phyloP scores from a whole-genome alignment of 1,139 yeast species.

The Candida neerlandica region DNA sequence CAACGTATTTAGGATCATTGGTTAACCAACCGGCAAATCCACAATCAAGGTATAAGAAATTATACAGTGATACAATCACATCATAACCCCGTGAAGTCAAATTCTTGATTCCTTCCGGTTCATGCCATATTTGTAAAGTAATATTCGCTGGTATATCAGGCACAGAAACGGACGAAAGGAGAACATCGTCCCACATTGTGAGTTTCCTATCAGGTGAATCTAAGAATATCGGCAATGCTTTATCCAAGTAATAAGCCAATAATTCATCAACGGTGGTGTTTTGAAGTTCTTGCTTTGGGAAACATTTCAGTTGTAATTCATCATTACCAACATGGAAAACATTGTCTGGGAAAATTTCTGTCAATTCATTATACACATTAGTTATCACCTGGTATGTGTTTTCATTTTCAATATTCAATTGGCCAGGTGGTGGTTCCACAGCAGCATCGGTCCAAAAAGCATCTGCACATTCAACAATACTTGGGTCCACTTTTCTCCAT shows the following conservation, averaged over 20 bases:
- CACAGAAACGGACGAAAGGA: conserved; percentile 27
- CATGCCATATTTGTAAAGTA: conserved; percentile 46
- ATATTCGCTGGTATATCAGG: conserved; percentile 32
- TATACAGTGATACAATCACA: conserved; percentile 42
- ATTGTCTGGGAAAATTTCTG: conserved; percentile 36
- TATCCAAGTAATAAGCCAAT: conserved; percentile 43
- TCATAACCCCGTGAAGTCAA: conserved; percentile 43
- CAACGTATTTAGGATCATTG: conserved; percentile 41
- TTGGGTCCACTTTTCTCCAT: conserved; percentile 39
- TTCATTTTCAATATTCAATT: conserved; percentile 40
- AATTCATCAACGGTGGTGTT: conserved; percentile 30
- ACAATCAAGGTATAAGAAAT: conserved; percentile 48
- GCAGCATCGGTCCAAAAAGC: conserved; percentile 32
- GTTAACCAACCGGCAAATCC: conserved; percentile 48
- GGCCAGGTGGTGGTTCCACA: conserved; percentile 52
- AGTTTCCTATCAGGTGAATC: conserved; percentile 27
- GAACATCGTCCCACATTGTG: conserved; percentile 54
- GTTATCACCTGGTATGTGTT: conserved; percentile 38
- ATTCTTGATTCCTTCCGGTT: conserved; percentile 27
- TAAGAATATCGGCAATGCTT: conserved; percentile 37
- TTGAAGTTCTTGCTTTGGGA: conserved; percentile 19
- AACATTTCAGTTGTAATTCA: conserved; percentile 43
- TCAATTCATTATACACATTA: conserved; percentile 41
- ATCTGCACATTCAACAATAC: conserved; percentile 37
- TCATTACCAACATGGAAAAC: conserved; percentile 52